These are phyloP conservation scores for Physaria fendleri DNA, from an alignment of 345 rosid genomes.

Conservation along the genomic window DNA sequence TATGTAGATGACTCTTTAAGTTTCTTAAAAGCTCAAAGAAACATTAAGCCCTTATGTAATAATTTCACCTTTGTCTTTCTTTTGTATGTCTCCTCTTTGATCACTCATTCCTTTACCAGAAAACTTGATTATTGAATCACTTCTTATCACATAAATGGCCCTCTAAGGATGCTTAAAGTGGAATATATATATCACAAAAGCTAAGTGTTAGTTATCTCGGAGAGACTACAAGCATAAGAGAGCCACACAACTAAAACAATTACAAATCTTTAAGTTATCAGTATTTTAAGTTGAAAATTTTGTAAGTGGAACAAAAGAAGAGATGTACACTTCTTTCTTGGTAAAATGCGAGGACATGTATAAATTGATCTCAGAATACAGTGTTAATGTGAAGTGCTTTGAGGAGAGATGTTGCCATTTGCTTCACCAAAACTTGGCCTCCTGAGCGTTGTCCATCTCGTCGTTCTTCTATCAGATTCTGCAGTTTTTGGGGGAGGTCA, in stretches of 20 bases:
- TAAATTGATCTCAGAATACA: slow-evolving; percentile 41
- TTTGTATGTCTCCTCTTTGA: neutral
- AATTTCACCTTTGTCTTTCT: neutral
- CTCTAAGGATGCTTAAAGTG: no score
- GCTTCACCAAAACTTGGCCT: slow-evolving; percentile 94
- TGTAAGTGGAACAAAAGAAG: neutral
- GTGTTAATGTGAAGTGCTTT: slow-evolving; percentile 95
- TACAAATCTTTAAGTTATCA: neutral
- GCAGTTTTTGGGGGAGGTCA: slow-evolving; percentile 75
- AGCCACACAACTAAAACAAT: slow-evolving; percentile 16
- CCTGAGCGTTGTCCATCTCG: slow-evolving; percentile 93
- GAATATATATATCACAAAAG: neutral
- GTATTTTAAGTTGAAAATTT: neutral
- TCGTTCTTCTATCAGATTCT: slow-evolving; percentile 90
- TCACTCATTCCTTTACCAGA: neutral
- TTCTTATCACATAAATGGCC: no score
- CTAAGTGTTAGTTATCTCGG: no score
- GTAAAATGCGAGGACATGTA: slow-evolving; percentile 13
- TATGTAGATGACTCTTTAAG: slow-evolving; percentile 12
- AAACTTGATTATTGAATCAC: neutral
- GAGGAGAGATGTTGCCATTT: slow-evolving; percentile 94
- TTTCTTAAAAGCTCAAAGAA: slow-evolving; percentile 20
- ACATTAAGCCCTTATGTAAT: neutral
- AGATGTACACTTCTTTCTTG: slow-evolving; percentile 1
- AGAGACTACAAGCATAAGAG: slow-evolving; percentile 2